Evolutionary conservation across 176 grass and related monocot species (phyloP), one percentile per base, ranked within the genome.

Genomic region (Otatea glauca): DNA sequence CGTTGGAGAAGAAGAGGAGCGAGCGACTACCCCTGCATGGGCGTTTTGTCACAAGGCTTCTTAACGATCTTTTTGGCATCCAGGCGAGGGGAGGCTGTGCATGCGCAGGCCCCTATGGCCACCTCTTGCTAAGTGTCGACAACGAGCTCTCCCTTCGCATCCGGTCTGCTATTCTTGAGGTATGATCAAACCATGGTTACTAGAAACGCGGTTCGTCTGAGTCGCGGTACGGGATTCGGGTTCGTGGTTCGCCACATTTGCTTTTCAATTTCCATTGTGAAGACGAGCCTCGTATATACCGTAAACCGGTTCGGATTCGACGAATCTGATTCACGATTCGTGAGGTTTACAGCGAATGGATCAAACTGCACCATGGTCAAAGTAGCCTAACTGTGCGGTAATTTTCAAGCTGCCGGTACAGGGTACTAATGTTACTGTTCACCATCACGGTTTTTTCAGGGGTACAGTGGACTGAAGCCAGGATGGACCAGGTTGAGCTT

Each of bases 401-500:
- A 74, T 6, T 42, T 55, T 53, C 7, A 7, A 37, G 25, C 11
- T 63, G 32, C 8, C 18, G 35, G 20, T 50, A 37, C 17, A 34
- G 4, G 27, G 25, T 59, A 44, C 43, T 74, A 65, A 79, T 16
- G 23, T 17, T 43, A 43, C 0, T 41, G 10, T 47, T 80, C 3
- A 35, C 0, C n/a, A 0, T 54, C 21, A 60, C 18, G 61, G 6
- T 61, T 11, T 11, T 74, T 87, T 18, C 84, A 97, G 95, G 92
- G 95, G 7, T 92, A 92, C 61, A 91, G 47, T 82, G 95, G 95
- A 51, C 55, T 97, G 37, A 92, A 92, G 77, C 94, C 92, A 4
- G 94, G 94, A 68, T 97, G 94, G 94, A 97, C 94, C 0, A 88
- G 92, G 45, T 9, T 97, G 41, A 94, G 94, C 45, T 94, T 97